Percentiles rank a stretch among this genome's conserved stretches.
Evolutionary conservation across 106 monocot genomes (phyloP).

Genomic region (Allium fistulosum): DNA sequence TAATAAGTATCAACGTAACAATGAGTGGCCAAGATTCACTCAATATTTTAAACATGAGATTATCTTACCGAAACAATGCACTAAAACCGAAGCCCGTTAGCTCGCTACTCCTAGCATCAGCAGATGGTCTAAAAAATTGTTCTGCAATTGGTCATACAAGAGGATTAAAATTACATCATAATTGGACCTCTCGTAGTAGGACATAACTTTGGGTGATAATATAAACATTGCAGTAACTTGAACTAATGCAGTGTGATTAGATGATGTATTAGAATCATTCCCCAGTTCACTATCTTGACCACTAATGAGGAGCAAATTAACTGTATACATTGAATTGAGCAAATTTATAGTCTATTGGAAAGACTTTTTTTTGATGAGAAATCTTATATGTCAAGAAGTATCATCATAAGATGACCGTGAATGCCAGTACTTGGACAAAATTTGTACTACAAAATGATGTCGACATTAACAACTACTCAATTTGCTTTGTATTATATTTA

Average conservation of each 20-base stretch:
- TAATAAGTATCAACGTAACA: too few relatives aligned
- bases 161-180: constrained; percentile 1
- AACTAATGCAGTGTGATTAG: constrained; percentile 75
- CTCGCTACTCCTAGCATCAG: constrained; percentile 89
- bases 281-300: constrained; percentile 52
- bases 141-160: constrained; percentile 37
- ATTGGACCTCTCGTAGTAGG: not conserved
- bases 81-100: constrained; percentile 83
- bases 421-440: too few relatives aligned
- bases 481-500: too few relatives aligned
- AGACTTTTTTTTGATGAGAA: constrained; percentile 14
- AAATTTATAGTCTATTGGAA: constrained; percentile 94
- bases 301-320: constrained; percentile 74
- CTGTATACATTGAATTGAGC: constrained; percentile 79
- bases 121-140: constrained; percentile 83
- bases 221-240: constrained; percentile 38
- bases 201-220: not conserved
- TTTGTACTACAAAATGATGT: too few relatives aligned
- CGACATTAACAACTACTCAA: too few relatives aligned
- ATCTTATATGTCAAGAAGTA: not conserved
- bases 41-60: not conserved
- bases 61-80: constrained; percentile 76
- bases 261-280: constrained; percentile 62
- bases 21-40: too few relatives aligned
- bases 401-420: not conserved